These are phyloP conservation scores for Volvariella surrecta DNA, from an alignment of 1,284 basidiomycete species.

Conservation along the genomic window DNA sequence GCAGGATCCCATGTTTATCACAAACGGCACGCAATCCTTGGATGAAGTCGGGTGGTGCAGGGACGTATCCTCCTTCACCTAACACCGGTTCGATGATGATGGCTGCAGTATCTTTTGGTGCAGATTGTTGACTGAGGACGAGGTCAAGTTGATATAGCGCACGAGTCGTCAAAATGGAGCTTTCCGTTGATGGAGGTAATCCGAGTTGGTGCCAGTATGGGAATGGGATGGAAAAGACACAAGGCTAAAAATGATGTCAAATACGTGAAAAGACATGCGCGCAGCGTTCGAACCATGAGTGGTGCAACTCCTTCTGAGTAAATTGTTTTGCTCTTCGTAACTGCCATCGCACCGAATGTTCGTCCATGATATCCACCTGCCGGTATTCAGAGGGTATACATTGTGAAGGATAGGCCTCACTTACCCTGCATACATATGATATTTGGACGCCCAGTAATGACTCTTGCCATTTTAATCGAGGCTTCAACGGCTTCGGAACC, in stretches of 20 bases:
- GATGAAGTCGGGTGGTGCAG: constrained; percentile 78
- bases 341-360: constrained; percentile 80
- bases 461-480: constrained; percentile 73
- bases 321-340: constrained; percentile 87
- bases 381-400: neutral
- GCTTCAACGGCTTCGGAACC: constrained; percentile 89
- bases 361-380: constrained; percentile 80
- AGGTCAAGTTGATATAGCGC: constrained; percentile 82
- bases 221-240: constrained; percentile 77
- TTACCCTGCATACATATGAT: constrained; percentile 84
- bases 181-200: constrained; percentile 50
- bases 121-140: constrained; percentile 76
- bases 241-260: constrained; percentile 44
- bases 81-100: constrained; percentile 90
- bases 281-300: constrained; percentile 56
- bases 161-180: constrained; percentile 57
- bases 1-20: constrained; percentile 77
- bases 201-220: constrained; percentile 93
- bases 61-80: constrained; percentile 92
- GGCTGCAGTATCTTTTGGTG: constrained; percentile 83
- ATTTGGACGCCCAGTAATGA: constrained; percentile 74
- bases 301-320: constrained; percentile 78
- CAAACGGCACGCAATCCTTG: constrained; percentile 77
- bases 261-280: neutral
- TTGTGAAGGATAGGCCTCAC: constrained; percentile 7